phyloP scores from a whole-genome alignment of 2,329 filamentous ascomycete genomes.

The Penicillium brevicompactum region DNA sequence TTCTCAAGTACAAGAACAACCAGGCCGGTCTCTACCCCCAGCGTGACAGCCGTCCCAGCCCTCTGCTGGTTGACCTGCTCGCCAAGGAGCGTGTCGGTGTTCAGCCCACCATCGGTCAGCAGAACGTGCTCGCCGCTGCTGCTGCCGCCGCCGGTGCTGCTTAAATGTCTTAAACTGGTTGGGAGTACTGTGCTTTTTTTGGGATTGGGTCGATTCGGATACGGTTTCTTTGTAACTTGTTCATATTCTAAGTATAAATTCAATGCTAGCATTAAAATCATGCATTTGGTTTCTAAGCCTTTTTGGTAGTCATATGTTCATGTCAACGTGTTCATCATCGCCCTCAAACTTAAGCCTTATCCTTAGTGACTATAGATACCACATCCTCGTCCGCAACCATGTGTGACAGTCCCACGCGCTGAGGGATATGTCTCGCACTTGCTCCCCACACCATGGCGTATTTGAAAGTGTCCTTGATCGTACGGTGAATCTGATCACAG shows the following conservation, averaged over 20 bases:
- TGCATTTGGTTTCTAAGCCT: conserved; percentile 1
- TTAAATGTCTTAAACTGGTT: conserved; percentile 15
- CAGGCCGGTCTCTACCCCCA: conserved; percentile 69
- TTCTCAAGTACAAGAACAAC: conserved; percentile 83
- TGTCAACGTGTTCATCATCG: conserved; percentile 10
- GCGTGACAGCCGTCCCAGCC: conserved; percentile 84
- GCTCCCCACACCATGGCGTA: conserved; percentile 98
- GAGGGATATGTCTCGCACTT: conserved; percentile 90
- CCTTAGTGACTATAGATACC: conserved; percentile 63
- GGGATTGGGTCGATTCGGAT: conserved; percentile 16
- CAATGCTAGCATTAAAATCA: conserved; percentile 13
- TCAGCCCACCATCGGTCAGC: conserved; percentile 63
- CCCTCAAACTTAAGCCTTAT: conserved; percentile 8
- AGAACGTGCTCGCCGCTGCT: conserved; percentile 42
- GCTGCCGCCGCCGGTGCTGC: conserved; percentile 32
- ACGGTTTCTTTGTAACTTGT: conserved; percentile 7
- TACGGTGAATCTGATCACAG: conserved; percentile 91
- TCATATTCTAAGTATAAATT: conserved; percentile 8
- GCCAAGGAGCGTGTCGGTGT: conserved; percentile 95
- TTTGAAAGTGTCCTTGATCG: conserved; percentile 97
- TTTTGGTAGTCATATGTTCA: conserved; percentile 10
- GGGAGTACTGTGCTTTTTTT: conserved; percentile 13
- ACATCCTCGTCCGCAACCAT: conserved; percentile 71
- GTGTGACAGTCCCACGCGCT: conserved; percentile 86
- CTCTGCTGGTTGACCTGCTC: conserved; percentile 85